A percentile compares a stretch with the other conserved stretches of the same genome.
Evolutionary conservation across 306 rosid genomes (phyloP).

Genomic region (Gleditsia sinensis): DNA sequence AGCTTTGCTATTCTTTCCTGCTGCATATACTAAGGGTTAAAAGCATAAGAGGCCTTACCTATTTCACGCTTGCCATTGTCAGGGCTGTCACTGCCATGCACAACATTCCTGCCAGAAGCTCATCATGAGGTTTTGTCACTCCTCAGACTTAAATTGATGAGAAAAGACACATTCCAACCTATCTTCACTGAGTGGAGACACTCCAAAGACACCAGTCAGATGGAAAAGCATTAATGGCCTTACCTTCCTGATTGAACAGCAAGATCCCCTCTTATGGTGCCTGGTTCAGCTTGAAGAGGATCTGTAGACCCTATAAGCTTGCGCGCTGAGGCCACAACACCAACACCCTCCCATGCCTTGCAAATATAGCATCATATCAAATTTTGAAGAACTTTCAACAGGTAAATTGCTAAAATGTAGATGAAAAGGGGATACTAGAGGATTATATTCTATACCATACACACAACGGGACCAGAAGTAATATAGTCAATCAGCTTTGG

Average conservation of each 20-base stretch:
- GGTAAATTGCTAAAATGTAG: slow-evolving; percentile 15
- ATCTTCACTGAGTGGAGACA: not conserved
- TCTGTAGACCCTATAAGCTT: slow-evolving; percentile 92
- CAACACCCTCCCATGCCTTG: slow-evolving; percentile 99
- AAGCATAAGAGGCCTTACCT: slow-evolving; percentile 47
- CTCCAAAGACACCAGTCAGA: slow-evolving; percentile 21
- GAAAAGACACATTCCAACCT: slow-evolving; percentile 1
- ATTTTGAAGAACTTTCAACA: slow-evolving; percentile 27
- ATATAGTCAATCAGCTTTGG: slow-evolving; percentile 82
- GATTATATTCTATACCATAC: slow-evolving; percentile 64
- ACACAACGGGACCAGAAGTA: slow-evolving; percentile 97
- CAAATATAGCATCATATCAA: slow-evolving; percentile 38
- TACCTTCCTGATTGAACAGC: slow-evolving; percentile 94
- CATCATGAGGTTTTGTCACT: slow-evolving; percentile 30
- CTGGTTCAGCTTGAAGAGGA: slow-evolving; percentile 98
- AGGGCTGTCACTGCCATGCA: slow-evolving; percentile 99
- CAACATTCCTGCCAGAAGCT: slow-evolving; percentile 73
- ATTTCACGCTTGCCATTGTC: slow-evolving; percentile 95
- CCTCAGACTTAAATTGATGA: slow-evolving; percentile 19
- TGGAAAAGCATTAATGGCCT: slow-evolving; percentile 29
- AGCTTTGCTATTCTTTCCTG: slow-evolving; percentile 5
- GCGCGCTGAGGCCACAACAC: slow-evolving; percentile 90
- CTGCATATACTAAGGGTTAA: slow-evolving; percentile 13
- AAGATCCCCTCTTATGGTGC: slow-evolving; percentile 97
- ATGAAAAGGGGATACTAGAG: not conserved